Base-by-base conservation (phyloP, 805 yeast genomes). In the Phaffomyces thermotolerans region DNA sequence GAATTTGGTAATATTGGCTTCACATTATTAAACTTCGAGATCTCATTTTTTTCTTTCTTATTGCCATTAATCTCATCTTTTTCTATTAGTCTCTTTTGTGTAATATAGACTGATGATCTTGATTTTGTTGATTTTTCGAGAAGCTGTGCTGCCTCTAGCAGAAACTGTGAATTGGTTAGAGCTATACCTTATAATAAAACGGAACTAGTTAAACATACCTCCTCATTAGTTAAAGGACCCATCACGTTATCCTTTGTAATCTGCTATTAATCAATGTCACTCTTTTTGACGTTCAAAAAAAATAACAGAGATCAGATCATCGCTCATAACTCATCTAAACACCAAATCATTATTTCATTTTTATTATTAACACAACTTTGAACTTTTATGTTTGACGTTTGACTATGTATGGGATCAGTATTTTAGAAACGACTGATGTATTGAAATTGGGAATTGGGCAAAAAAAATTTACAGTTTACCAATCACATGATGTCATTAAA, bases 91-190 rank as follows among this genome's bases (percentile, higher is more conserved):
- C 86, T 65, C 55, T 80, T 80, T 51, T 80, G 85, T 4, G 81
- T 76, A 40, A 80, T 59, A 53, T 78, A 78, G 9, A 80, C 64
- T 3, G 84, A 76, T 8, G 79, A 71, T 46, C 71, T 62, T 8
- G 49, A 44, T 65, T 64, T 53, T 54, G 74, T 52, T 68, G 76
- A 49, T 35, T 44, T 47, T 37, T 49, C 48, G 42, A 58, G 53
- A 22, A 58, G 50, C 14, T 48, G 49, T 6, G 54, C 53, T 9
- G 60, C 59, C 9, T 52, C 49, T 37, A 43, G 50, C 24, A 58
- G 52, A 37, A 58, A 58, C 60, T 58, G 34, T 20, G 6, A 4
- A 5, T 7, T 20, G 18, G 44, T 45, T 39, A 41, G 43, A 37
- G 29, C 6, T 10, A 13, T 6, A 12, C 7, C 6, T 8, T 14